Percentiles rank a stretch among this genome's conserved stretches.
These are phyloP conservation scores for Inosperma sp. DNA, from an alignment of 768 basidiomycete genomes.

Conservation along the genomic window DNA sequence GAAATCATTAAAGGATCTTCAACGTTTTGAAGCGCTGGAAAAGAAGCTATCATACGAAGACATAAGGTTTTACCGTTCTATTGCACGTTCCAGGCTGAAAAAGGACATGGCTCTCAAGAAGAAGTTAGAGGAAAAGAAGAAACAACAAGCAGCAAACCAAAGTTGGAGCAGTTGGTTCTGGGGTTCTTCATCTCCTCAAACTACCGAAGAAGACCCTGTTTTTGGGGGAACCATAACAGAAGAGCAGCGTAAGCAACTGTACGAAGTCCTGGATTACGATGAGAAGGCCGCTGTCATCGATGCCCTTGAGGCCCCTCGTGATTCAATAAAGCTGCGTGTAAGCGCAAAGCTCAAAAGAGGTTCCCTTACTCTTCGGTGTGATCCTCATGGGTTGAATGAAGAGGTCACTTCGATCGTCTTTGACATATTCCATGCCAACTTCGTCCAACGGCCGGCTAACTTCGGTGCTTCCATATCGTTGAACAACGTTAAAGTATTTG, in stretches of 20 bases:
- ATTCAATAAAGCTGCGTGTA: slow-evolving; percentile 75
- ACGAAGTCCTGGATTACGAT: slow-evolving; percentile 88
- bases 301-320: slow-evolving; percentile 65
- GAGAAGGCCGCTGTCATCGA: slow-evolving; percentile 73
- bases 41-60: slow-evolving; percentile 87
- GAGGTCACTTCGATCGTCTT: slow-evolving; percentile 88
- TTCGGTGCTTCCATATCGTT: slow-evolving; percentile 83
- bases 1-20: slow-evolving; percentile 50
- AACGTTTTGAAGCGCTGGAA: slow-evolving; percentile 63
- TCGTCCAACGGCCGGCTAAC: slow-evolving; percentile 81
- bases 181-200: slow-evolving; percentile 47
- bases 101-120: slow-evolving; percentile 77
- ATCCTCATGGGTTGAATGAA: slow-evolving; percentile 56
- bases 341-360: slow-evolving; percentile 80
- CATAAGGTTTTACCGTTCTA: slow-evolving; percentile 94
- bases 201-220: slow-evolving; percentile 45
- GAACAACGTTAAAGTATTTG: slow-evolving; percentile 81
- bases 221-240: slow-evolving; percentile 77
- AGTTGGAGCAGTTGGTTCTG: slow-evolving; percentile 79
- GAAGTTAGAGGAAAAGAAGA: slow-evolving; percentile 57
- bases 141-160: slow-evolving; percentile 45
- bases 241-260: slow-evolving; percentile 84
- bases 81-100: slow-evolving; percentile 80
- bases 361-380: slow-evolving; percentile 75
- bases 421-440: slow-evolving; percentile 78